A percentile compares a stretch with the other conserved stretches of the same genome.
phyloP scores from a whole-genome alignment of 78 protist species.

The Diacronema lutheri region DNA sequence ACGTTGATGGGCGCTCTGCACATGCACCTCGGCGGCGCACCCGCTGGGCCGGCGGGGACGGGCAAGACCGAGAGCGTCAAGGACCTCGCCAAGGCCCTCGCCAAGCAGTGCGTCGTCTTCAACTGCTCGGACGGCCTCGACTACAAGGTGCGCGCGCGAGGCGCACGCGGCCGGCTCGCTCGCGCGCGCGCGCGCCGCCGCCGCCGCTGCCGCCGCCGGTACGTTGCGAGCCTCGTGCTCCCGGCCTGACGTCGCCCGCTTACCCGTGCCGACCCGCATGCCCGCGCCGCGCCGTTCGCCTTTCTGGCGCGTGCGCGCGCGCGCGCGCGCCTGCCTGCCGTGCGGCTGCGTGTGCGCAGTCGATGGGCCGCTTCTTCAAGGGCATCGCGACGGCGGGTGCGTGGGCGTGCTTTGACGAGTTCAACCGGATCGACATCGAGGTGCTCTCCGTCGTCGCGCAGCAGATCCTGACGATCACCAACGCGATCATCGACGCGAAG shows the following conservation, averaged over 20 bases:
- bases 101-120: slow-evolving; percentile 82
- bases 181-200: too few species aligned
- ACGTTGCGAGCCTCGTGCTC: too few species aligned
- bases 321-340: too few species aligned
- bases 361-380: slow-evolving; percentile 77
- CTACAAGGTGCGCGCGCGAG: too few species aligned
- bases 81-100: slow-evolving; percentile 82
- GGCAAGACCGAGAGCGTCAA: slow-evolving; percentile 85
- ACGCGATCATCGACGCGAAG: slow-evolving; percentile 46
- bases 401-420: slow-evolving; percentile 90
- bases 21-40: slow-evolving; percentile 83
- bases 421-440: slow-evolving; percentile 86
- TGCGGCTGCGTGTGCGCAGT: too few species aligned
- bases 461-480: slow-evolving; percentile 74
- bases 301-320: too few species aligned
- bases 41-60: slow-evolving; percentile 91
- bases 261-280: too few species aligned
- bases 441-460: slow-evolving; percentile 83
- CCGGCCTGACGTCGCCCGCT: too few species aligned
- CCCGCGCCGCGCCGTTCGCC: too few species aligned
- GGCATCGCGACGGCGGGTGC: slow-evolving; percentile 70
- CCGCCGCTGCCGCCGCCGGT: too few species aligned
- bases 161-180: too few species aligned
- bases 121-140: slow-evolving; percentile 78
- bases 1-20: slow-evolving; percentile 85